Percentiles rank a stretch among this genome's conserved stretches.
Conservation (phyloP, 1,139 yeast species). For the Protomyces pachydermus region DNA sequence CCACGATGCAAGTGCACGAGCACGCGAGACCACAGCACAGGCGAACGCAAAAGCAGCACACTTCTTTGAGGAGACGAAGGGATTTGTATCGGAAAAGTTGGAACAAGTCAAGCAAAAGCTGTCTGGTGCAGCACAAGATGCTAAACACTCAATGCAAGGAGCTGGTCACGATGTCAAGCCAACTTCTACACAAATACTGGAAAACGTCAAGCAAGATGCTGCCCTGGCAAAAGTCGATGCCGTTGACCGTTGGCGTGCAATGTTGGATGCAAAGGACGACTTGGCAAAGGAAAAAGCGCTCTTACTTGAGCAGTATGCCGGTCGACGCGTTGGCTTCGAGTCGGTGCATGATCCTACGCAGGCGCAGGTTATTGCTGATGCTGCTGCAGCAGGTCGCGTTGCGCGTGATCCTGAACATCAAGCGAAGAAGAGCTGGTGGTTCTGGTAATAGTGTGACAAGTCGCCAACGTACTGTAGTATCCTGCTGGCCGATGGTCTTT, state of each 20-base stretch:
- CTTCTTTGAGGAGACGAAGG: neutral
- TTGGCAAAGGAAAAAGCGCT: constrained; percentile 1
- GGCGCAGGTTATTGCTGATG: neutral
- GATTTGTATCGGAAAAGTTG: constrained; percentile 1
- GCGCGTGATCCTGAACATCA: neutral
- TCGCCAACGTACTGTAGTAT: too few relatives aligned
- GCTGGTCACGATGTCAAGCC: neutral
- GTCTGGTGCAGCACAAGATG: neutral
- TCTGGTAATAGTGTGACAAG: neutral
- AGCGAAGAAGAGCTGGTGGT: neutral
- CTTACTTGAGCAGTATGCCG: constrained; percentile 1
- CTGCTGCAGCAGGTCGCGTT: neutral
- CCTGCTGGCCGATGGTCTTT: too few relatives aligned
- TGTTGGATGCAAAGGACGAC: constrained; percentile 9
- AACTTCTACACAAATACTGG: neutral
- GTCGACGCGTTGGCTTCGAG: constrained; percentile 16
- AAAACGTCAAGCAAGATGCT: constrained; percentile 9
- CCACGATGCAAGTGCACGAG: neutral
- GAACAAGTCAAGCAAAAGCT: neutral
- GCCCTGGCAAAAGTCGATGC: neutral
- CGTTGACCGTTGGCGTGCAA: neutral
- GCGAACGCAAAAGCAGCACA: neutral
- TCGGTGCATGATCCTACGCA: constrained; percentile 16
- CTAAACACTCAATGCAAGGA: neutral
- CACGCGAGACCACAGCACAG: neutral